Evolutionary conservation across 352 stramenopile species (phyloP).

Genomic region (Pythium folliculosum): DNA sequence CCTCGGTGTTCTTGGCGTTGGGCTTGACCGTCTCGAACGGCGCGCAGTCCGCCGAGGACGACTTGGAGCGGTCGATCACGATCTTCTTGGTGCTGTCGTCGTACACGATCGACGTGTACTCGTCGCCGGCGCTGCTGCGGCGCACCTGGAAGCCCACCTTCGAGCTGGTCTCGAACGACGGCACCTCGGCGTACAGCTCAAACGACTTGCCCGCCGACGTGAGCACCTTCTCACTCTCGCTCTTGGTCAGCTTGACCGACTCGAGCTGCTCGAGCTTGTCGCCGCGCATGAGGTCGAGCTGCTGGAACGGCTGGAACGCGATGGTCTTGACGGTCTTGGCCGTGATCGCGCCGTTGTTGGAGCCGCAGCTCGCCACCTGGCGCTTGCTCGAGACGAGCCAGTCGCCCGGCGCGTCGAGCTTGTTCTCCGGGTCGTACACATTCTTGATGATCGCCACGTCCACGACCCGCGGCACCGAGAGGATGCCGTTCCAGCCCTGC

Average conservation of each 20-base stretch:
- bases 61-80: conserved; percentile 55
- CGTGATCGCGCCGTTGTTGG: conserved; percentile 25
- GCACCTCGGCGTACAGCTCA: conserved; percentile 49
- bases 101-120: conserved; percentile 65
- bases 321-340: conserved; percentile 75
- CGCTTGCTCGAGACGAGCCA: conserved; percentile 54
- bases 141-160: conserved; percentile 65
- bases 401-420: conserved; percentile 50
- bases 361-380: conserved; percentile 31
- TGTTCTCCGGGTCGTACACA: conserved; percentile 50
- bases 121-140: conserved; percentile 42
- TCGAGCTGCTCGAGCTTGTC: conserved; percentile 38
- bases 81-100: conserved; percentile 62
- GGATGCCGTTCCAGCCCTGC: conserved; percentile 69
- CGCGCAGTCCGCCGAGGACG: conserved; percentile 46
- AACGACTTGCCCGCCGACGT: conserved; percentile 54
- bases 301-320: conserved; percentile 43
- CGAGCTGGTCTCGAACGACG: conserved; percentile 41
- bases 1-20: conserved; percentile 37
- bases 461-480: conserved; percentile 57
- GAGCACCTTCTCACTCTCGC: conserved; percentile 34
- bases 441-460: conserved; percentile 51
- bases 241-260: conserved; percentile 32
- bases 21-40: conserved; percentile 48
- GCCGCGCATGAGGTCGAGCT: conserved; percentile 54